Evolutionary conservation across 495 filamentous ascomycete genomes (phyloP).

Genomic region (Penicillium subrubescens): DNA sequence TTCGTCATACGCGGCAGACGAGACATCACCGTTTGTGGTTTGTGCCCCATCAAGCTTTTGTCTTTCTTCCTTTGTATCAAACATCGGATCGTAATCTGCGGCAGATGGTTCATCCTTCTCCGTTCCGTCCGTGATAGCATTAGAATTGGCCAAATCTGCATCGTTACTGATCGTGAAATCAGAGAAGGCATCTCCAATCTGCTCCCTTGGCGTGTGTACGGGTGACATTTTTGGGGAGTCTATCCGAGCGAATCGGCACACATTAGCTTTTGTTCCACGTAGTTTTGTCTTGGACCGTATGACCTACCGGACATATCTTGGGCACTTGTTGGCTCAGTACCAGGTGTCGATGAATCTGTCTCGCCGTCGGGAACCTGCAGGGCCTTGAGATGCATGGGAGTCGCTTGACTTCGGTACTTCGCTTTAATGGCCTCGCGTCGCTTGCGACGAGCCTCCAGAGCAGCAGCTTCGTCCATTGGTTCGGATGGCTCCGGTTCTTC

Average conservation of each 20-base stretch:
- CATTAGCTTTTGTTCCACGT: slow-evolving; percentile 6
- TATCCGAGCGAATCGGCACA: not conserved
- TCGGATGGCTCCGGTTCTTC: slow-evolving; percentile 42
- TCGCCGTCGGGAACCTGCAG: slow-evolving; percentile 61
- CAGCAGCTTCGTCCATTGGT: slow-evolving; percentile 71
- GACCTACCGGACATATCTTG: slow-evolving; percentile 33
- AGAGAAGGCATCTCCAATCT: slow-evolving; percentile 51
- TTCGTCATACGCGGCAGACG: slow-evolving; percentile 64
- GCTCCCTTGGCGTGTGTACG: slow-evolving; percentile 44
- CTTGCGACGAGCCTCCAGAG: slow-evolving; percentile 84
- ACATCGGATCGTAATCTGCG: slow-evolving; percentile 92
- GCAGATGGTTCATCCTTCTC: slow-evolving; percentile 84
- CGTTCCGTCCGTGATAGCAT: slow-evolving; percentile 49
- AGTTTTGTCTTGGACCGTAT: not conserved
- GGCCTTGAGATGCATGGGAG: slow-evolving; percentile 76
- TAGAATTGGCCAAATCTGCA: slow-evolving; percentile 66
- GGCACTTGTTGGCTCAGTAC: slow-evolving; percentile 39
- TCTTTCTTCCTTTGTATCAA: slow-evolving; percentile 89
- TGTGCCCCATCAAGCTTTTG: slow-evolving; percentile 64
- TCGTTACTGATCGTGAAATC: slow-evolving; percentile 59
- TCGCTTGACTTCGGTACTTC: slow-evolving; percentile 72
- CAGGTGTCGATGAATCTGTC: slow-evolving; percentile 56
- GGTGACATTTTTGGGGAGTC: slow-evolving; percentile 18
- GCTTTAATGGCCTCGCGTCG: slow-evolving; percentile 87
- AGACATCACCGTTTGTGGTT: slow-evolving; percentile 56